Percentiles rank a stretch among this genome's conserved stretches.
These are phyloP conservation scores for Salisapilia sapeloensis DNA, from an alignment of 352 stramenopile species.

Conservation along the genomic window DNA sequence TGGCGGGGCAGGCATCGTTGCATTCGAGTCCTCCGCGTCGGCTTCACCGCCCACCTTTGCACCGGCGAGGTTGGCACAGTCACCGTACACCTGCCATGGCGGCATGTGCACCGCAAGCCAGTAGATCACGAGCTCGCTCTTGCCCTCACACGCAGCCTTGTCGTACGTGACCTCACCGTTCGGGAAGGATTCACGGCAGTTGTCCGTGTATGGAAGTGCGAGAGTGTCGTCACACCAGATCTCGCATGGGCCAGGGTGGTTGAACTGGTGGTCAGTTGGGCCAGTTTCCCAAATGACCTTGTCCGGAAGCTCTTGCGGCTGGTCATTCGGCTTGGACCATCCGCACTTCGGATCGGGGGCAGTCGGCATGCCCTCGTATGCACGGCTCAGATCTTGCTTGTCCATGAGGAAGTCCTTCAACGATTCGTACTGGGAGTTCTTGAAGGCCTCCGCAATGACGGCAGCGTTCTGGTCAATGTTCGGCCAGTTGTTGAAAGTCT, in stretches of 20 bases:
- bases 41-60: no score
- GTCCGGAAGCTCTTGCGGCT: slow-evolving; percentile 7
- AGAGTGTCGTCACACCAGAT: slow-evolving; percentile 25
- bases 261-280: slow-evolving; percentile 10
- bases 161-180: slow-evolving; percentile 11
- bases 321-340: slow-evolving; percentile 8
- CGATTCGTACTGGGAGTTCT: slow-evolving; percentile 3
- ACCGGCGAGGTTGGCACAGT: no score
- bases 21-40: no score
- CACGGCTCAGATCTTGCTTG: no score
- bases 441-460: slow-evolving; percentile 2
- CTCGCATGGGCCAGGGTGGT: slow-evolving; percentile 21
- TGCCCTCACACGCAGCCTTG: slow-evolving; percentile 10
- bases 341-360: slow-evolving; percentile 9
- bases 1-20: no score
- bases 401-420: slow-evolving; percentile 3
- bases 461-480: neutral
- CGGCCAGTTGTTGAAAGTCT: slow-evolving; percentile 2
- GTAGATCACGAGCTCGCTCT: slow-evolving; percentile 15
- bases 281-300: slow-evolving; percentile 12
- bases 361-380: neutral
- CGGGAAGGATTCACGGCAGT: slow-evolving; percentile 12
- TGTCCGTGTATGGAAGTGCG: slow-evolving; percentile 12
- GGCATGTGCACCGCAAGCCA: slow-evolving; percentile 11
- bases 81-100: slow-evolving; percentile 5